These are phyloP conservation scores for Skeletonema potamos DNA, from an alignment of 108 stramenopile species.

Conservation along the genomic window DNA sequence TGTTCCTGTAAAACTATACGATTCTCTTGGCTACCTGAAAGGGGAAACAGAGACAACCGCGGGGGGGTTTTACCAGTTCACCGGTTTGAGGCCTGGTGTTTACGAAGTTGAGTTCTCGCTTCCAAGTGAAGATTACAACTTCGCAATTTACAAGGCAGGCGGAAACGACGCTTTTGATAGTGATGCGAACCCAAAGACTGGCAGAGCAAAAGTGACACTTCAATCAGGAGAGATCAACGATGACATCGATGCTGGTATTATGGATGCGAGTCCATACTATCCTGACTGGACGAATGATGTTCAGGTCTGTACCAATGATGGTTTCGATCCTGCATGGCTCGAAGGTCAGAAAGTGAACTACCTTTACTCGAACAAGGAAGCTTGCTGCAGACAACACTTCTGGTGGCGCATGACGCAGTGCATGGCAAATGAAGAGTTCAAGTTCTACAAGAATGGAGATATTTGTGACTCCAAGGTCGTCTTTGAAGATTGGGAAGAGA, in stretches of 20 bases:
- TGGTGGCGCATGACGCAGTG: conserved; percentile 6
- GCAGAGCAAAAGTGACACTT: conserved; percentile 18
- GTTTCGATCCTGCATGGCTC: conserved; percentile 28
- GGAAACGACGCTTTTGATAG: conserved; percentile 28
- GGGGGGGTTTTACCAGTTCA: conserved; percentile 33
- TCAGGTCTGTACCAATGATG: conserved; percentile 35
- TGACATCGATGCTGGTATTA: conserved; percentile 38
- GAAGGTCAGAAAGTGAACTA: conserved; percentile 27
- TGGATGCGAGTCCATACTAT: conserved; percentile 43
- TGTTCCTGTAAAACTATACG: conserved; percentile 26
- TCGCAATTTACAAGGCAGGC: conserved; percentile 28
- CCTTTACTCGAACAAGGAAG: conserved; percentile 15
- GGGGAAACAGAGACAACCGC: conserved; percentile 7
- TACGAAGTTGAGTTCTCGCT: conserved; percentile 24
- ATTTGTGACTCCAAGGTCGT: background rate
- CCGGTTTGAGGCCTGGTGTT: conserved; percentile 20
- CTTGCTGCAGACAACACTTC: background rate
- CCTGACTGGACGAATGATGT: conserved; percentile 26
- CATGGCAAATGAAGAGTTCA: conserved; percentile 2
- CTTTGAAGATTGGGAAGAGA: conserved; percentile 1
- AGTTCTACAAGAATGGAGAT: background rate
- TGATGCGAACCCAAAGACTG: conserved; percentile 27
- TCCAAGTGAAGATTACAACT: conserved; percentile 19
- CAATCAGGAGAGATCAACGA: conserved; percentile 31
- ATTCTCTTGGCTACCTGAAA: conserved; percentile 31